Conservation (phyloP, 768 basidiomycete genomes). For the Rhodotorula sphaerocarpa region DNA sequence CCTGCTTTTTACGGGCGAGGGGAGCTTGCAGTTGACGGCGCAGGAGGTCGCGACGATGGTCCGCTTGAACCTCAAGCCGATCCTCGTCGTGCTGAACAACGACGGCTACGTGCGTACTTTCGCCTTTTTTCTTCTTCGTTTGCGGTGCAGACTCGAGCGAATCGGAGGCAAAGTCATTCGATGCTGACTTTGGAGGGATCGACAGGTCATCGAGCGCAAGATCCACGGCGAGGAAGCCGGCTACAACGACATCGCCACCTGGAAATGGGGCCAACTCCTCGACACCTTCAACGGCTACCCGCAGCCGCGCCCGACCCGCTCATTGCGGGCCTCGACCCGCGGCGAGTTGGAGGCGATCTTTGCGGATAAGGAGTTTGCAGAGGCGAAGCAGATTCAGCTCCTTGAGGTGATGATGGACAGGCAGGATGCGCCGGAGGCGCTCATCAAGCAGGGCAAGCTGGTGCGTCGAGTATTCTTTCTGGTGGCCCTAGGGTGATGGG, state of each 20-base stretch:
- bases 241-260: constrained; percentile 79
- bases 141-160: neutral
- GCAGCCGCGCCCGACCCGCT: constrained; percentile 37
- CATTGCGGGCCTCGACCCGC: constrained; percentile 44
- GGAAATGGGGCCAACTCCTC: constrained; percentile 49
- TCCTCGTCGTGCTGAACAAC: constrained; percentile 45
- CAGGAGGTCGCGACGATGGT: constrained; percentile 62
- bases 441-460: constrained; percentile 34
- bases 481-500: too few species aligned
- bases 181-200: too few species aligned
- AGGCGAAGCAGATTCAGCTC: constrained; percentile 56
- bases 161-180: neutral
- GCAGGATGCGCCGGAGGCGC: constrained; percentile 57
- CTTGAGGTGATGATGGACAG: constrained; percentile 71
- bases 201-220: constrained; percentile 78
- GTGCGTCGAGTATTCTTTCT: constrained; percentile 7
- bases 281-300: constrained; percentile 43
- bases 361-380: constrained; percentile 55
- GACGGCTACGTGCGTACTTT: constrained; percentile 38
- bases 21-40: constrained; percentile 50
- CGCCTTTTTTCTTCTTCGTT: neutral
- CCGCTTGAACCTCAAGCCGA: constrained; percentile 58
- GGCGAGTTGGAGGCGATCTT: constrained; percentile 62
- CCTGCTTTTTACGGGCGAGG: constrained; percentile 78
- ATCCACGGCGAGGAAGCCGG: constrained; percentile 46